Evolutionary conservation across 164 flowering plant species (phyloP).

Genomic region (Nymphaea thermarum): DNA sequence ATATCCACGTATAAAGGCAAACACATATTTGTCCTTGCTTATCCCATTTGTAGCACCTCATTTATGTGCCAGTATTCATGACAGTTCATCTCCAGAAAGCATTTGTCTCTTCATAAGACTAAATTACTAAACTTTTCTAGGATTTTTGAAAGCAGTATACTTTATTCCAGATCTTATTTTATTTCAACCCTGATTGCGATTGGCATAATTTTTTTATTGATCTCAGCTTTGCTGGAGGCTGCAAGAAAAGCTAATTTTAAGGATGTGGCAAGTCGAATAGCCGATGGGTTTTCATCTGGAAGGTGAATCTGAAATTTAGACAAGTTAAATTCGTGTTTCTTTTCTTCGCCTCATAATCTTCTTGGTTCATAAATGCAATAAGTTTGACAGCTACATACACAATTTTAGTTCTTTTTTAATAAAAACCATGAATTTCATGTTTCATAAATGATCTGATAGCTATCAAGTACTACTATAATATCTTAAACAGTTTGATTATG

Average conservation of each 20-base stretch:
- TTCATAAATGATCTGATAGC: neutral
- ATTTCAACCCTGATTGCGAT: no score
- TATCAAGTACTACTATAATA: neutral
- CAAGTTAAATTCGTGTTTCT: no score
- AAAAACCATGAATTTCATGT: neutral
- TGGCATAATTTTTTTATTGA: neutral
- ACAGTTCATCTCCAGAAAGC: no score
- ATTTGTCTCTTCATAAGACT: no score
- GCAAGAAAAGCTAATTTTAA: conserved; percentile 78
- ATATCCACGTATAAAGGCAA: no score
- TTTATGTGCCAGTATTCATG: no score
- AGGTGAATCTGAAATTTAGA: conserved; percentile 28
- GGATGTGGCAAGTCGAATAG: conserved; percentile 44
- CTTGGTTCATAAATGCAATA: neutral
- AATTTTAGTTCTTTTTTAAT: neutral
- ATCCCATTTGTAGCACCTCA: no score
- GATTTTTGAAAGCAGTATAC: no score
- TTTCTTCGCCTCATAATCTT: neutral
- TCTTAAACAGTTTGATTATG: neutral
- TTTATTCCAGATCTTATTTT: no score
- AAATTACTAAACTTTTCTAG: no score
- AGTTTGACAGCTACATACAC: neutral
- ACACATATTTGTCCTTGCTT: no score
- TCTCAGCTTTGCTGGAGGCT: conserved; percentile 75
- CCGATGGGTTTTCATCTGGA: conserved; percentile 72